Evolutionary conservation across 2,329 filamentous ascomycete species (phyloP), one percentile per base, ranked within the genome.

Genomic region (Cladobotryum mycophilum): DNA sequence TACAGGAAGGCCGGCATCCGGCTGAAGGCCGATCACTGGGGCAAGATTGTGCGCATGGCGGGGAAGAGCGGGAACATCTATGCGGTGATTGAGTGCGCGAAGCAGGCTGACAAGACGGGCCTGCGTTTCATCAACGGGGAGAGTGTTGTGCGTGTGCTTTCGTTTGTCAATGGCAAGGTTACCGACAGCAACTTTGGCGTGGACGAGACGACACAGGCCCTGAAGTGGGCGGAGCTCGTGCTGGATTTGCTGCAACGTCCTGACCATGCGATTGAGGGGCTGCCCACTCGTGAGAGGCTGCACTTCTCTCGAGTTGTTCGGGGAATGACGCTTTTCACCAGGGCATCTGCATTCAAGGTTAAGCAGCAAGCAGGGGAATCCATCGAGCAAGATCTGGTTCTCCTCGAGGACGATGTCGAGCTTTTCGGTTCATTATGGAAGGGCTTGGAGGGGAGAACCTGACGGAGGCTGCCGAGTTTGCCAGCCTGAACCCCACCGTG

Each of bases 61-160:
- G 70, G 70, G 47, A 18, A 49, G 25, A 64, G 64, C 47, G 74
- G 71, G 40, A 69, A 70, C 51, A 64, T 78, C 37, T 69, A 66
- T 59, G 58, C 70, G 12, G 62, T 81, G 34, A 70, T 82, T 55
- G 76, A 81, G 53, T 74, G 72, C 57, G 72, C 76, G 40, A 73
- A 73, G 56, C 66, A 70, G 56, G 70, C 67, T 48, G 63, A 69
- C 30, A 66, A 67, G 61, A 81, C 79, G 2, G 72, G 70, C 5
- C 65, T 79, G 56, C 55, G 61, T 37, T 65, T 82, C 22, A 61
- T 70, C 41, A 55, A 57, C 14, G 67, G 67, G 49, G 73, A 77
- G 59, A 66, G 62, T 51, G 67, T 73, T 6, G 52, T 58, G 12
- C 53, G 59, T 4, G 44, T 67, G 4, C 51, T 71, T 41, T 48